phyloP scores from a whole-genome alignment of 805 yeast species.

The Clavispora phyllophila region DNA sequence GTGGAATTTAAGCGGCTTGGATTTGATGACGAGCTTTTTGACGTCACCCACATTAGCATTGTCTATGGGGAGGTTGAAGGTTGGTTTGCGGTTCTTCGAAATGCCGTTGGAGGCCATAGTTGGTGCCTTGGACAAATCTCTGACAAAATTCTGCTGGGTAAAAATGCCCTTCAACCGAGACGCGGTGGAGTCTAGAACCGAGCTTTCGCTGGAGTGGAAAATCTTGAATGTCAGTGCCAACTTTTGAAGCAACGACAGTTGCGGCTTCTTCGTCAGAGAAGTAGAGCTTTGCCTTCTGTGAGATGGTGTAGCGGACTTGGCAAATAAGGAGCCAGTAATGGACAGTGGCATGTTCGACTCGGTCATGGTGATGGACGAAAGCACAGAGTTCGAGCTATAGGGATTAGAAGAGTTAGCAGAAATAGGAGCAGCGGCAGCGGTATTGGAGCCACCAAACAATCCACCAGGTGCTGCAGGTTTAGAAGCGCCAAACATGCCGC shows the following conservation, averaged over 20 bases:
- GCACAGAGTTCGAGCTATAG: slow-evolving; percentile 24
- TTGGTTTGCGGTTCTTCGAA: slow-evolving; percentile 1
- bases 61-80: slow-evolving; percentile 1
- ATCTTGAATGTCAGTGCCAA: slow-evolving; percentile 33
- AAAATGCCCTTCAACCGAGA: slow-evolving; percentile 27
- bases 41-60: slow-evolving; percentile 22
- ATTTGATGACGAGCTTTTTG: slow-evolving; percentile 33
- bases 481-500: slow-evolving; percentile 8
- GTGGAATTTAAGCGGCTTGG: slow-evolving; percentile 38
- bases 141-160: slow-evolving; percentile 22
- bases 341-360: slow-evolving; percentile 28
- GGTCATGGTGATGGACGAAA: slow-evolving; percentile 17
- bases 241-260: slow-evolving; percentile 25
- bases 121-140: slow-evolving; percentile 2
- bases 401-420: slow-evolving; percentile 19
- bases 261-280: slow-evolving; percentile 15
- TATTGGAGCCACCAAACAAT: neutral
- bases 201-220: slow-evolving; percentile 18
- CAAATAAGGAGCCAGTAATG: slow-evolving; percentile 25
- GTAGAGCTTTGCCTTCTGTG: slow-evolving; percentile 4
- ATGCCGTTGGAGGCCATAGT: neutral
- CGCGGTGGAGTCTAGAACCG: slow-evolving; percentile 2
- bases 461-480: neutral
- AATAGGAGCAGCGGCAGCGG: neutral
- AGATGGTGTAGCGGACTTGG: slow-evolving; percentile 4